phyloP scores from a whole-genome alignment of 306 rosid species.

The Betula pendula region DNA sequence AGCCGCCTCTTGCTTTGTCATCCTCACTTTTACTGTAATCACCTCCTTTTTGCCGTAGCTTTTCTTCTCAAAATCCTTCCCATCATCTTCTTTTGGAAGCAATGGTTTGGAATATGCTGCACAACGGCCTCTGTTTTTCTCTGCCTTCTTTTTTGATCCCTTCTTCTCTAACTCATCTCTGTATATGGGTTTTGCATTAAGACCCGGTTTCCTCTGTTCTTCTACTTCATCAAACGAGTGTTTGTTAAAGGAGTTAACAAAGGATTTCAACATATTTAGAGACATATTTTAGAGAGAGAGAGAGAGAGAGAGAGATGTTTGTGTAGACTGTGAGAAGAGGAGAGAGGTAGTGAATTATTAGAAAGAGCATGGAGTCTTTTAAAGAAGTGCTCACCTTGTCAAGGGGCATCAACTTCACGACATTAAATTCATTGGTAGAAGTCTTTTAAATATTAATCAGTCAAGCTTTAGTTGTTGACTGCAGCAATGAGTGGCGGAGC shows the following conservation, averaged over 20 bases:
- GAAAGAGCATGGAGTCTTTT: neutral
- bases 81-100: conserved; percentile 34
- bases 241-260: conserved; percentile 22
- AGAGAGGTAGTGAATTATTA: neutral
- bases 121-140: conserved; percentile 30
- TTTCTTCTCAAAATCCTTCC: conserved; percentile 9
- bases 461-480: neutral
- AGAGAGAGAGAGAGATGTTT: neutral
- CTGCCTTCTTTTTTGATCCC: conserved; percentile 19
- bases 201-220: conserved; percentile 3
- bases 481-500: too few relatives aligned
- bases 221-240: conserved; percentile 12
- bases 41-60: conserved; percentile 17
- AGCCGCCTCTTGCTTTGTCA: neutral
- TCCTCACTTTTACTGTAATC: conserved; percentile 27
- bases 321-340: neutral
- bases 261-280: conserved; percentile 31
- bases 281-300: neutral
- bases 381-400: neutral
- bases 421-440: neutral
- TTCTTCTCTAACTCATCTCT: conserved; percentile 50
- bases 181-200: conserved; percentile 24
- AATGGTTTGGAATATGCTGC: conserved; percentile 41
- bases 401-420: neutral
- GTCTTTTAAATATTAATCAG: too few relatives aligned